Evolutionary conservation across 2,329 filamentous ascomycete genomes (phyloP).

Genomic region (Tolypocladium ovalisporum): DNA sequence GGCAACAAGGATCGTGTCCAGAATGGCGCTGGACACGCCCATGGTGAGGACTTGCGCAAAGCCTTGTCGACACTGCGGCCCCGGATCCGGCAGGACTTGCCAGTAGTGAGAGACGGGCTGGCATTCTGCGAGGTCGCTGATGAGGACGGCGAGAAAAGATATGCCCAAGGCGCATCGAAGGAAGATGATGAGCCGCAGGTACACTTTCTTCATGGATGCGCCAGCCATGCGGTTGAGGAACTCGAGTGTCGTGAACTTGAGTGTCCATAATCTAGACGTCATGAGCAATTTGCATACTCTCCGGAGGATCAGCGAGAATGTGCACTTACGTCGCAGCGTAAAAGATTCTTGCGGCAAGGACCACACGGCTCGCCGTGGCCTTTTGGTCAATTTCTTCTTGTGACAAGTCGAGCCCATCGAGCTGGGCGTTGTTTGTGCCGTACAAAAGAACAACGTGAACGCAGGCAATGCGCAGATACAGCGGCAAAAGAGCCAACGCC

Average conservation of each 20-base stretch:
- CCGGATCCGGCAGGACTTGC: conserved; percentile 76
- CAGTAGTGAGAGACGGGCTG: conserved; percentile 64
- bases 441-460: conserved; percentile 76
- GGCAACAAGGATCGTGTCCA: conserved; percentile 74
- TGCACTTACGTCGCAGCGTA: conserved; percentile 76
- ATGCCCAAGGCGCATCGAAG: conserved; percentile 65
- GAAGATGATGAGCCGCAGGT: conserved; percentile 57
- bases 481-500: conserved; percentile 65
- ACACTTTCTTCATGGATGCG: conserved; percentile 68
- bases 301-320: not conserved
- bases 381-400: conserved; percentile 50
- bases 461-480: conserved; percentile 77
- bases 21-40: conserved; percentile 76
- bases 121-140: conserved; percentile 78
- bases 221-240: conserved; percentile 81
- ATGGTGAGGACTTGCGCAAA: conserved; percentile 83
- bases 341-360: conserved; percentile 71
- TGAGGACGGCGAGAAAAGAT: conserved; percentile 71
- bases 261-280: conserved; percentile 66
- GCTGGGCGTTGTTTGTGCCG: conserved; percentile 80
- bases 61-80: conserved; percentile 73
- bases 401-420: conserved; percentile 38
- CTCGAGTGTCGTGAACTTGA: conserved; percentile 83
- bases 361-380: conserved; percentile 66
- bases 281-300: not conserved